Evolutionary conservation across 148 eudicot genomes (phyloP).

Genomic region (Cornus suecica): DNA sequence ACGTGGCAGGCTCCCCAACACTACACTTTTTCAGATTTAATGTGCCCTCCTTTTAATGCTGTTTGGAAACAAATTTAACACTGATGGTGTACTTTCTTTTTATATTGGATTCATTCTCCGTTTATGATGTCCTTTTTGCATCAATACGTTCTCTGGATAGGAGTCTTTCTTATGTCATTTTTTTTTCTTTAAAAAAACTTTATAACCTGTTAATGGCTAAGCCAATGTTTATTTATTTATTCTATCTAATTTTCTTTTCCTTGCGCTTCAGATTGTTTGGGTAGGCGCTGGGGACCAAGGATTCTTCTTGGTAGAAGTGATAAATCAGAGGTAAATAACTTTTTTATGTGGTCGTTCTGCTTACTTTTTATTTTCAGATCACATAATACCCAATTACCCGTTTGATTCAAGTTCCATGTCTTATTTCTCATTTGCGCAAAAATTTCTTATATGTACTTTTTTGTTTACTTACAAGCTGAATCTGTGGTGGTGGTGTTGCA

Average conservation of each 20-base stretch:
- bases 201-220: background rate
- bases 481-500: constrained; percentile 34
- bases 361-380: background rate
- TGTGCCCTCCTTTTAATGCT: background rate
- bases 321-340: constrained; percentile 75
- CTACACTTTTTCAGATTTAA: background rate
- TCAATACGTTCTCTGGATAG: background rate
- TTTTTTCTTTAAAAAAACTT: background rate
- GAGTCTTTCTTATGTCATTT: background rate
- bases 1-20: too few relatives aligned
- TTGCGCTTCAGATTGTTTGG: constrained; percentile 78
- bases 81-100: background rate
- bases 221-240: background rate
- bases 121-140: background rate
- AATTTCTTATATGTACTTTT: background rate
- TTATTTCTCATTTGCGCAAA: background rate
- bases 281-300: constrained; percentile 88
- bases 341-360: background rate
- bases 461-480: background rate
- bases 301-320: constrained; percentile 61
- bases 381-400: constrained; percentile 15
- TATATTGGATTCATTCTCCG: background rate
- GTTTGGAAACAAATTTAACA: background rate
- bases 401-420: background rate
- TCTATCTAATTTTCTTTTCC: background rate